Evolutionary conservation across 2,329 filamentous ascomycete species (phyloP), one percentile per base, ranked within the genome.

Genomic region (Curvularia verruculosa): DNA sequence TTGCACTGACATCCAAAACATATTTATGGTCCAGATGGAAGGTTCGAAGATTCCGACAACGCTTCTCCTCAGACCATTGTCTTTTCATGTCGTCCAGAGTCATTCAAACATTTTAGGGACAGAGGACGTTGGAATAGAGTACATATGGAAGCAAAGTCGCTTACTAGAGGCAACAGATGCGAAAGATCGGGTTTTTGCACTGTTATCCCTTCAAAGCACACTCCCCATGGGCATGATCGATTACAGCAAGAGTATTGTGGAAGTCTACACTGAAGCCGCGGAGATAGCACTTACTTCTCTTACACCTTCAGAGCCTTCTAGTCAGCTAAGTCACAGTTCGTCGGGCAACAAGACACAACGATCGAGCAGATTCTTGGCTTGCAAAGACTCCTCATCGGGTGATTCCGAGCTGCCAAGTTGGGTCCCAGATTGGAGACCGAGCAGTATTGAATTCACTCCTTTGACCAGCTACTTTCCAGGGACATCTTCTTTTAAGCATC

Each of bases 391-490:
- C 36, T 26, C 48, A 3, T 19, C 28, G 26, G 3, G 23, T 18
- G 29, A 39, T 53, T 46, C 40, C 15, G n/a, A n/a, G 1, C 23
- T 60, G 26, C 58, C 54, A 23, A 60, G 58, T 44, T 60, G 54
- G 58, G 54, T 60, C 8, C 58, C 58, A 12, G 58, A 60, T 49
- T 57, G 58, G 58, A 57, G 46, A 45, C 58, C 54, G 26, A 19
- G 29, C 8, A 23, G 18, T 13, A 51, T 50, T 28, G 23, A 12
- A 13, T 60, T 59, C 12, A 36, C 48, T 26, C 58, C 53, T n/a
- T 54, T 49, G 13, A 49, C 47, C 5, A n/a, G 24, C n/a, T 29
- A 40, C 3, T 49, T n/a, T 6, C 10, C 9, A 2, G 47, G 36
- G 21, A 39, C 34, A 21, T 18, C 23, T n/a, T 5, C 4, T 7